Percentiles rank a stretch among this genome's conserved stretches.
Evolutionary conservation across 1,139 yeast species (phyloP).

Genomic region (Schizosaccharomyces versatilis): DNA sequence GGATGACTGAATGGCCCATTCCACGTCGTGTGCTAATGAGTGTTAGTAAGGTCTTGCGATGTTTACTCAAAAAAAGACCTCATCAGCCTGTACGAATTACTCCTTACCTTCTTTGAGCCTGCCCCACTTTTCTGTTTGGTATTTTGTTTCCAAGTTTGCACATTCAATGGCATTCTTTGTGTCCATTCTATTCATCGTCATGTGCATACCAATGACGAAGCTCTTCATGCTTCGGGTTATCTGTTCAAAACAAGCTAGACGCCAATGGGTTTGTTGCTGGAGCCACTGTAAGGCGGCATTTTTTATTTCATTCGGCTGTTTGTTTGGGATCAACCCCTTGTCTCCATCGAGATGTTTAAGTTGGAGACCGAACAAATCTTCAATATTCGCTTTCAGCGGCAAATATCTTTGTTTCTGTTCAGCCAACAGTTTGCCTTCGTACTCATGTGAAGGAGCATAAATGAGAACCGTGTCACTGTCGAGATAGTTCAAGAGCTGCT

Average conservation of each 20-base stretch:
- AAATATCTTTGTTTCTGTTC: conserved; percentile 57
- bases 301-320: conserved; percentile 39
- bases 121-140: neutral
- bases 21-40: too few species aligned
- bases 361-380: conserved; percentile 32
- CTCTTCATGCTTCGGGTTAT: conserved; percentile 71
- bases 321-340: conserved; percentile 61
- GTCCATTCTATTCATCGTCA: conserved; percentile 4
- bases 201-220: conserved; percentile 42
- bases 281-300: conserved; percentile 47
- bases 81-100: too few species aligned
- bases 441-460: conserved; percentile 61
- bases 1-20: too few species aligned
- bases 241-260: conserved; percentile 70
- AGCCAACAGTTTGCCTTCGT: conserved; percentile 55
- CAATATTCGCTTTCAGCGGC: conserved; percentile 51
- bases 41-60: too few species aligned
- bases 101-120: neutral
- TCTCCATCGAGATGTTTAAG: conserved; percentile 51
- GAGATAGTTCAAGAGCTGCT: conserved; percentile 41
- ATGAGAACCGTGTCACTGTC: conserved; percentile 87
- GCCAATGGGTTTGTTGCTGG: conserved; percentile 41
- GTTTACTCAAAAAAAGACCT: too few species aligned
- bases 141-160: neutral
- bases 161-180: neutral